Base-by-base conservation (phyloP, 371 early-diverging fungal genomes). In the Mucor saturninus region DNA sequence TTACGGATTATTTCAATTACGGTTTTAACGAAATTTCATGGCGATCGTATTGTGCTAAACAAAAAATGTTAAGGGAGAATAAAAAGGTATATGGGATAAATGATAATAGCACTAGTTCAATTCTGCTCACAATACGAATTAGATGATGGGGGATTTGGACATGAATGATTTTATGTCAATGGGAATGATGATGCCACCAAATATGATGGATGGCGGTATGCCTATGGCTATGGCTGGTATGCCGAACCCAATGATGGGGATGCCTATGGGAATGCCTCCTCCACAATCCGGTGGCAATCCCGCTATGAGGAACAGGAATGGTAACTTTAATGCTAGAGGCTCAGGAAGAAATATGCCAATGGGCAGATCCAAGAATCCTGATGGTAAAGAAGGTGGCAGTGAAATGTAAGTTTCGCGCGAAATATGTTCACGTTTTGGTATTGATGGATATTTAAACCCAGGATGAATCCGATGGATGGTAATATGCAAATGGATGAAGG, bases 1-100 rank as follows among this genome's bases (percentile, higher is more conserved):
- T 98, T 32, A 96, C 97, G 4, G 99, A 99, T 74, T 99, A 97
- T 77, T 99, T 99, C 80, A 99, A 99, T 73, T 99, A 95, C 79
- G 98, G 98, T 6, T 99, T 99, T 74, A 95, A 94, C 65, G 98
- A 99, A 74, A 75, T 78, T 3, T 94, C 94, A 14, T 99, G 99
- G 99, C 84, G 89, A 62, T 85, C 87, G 13, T 99, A 98, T 76
- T 91, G 92, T 65, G 83, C 81, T 13, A 95, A 93, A 73, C 98
- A 99, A 79, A 93, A 91, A 72, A 81, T 86, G 76, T 61, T 93
- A 62, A 78, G 95, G 21, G 94, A 93, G 48, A 76, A 72, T 46
- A 75, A 76, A 77, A 76, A 72, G 69, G 79, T 71, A 21, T 21
- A 21, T 21, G 21, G 21, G 21, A 21, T 21, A 21, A 21, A 21